phyloP scores from a whole-genome alignment of 73 alveolate species.

The Uronychia setigera region DNA sequence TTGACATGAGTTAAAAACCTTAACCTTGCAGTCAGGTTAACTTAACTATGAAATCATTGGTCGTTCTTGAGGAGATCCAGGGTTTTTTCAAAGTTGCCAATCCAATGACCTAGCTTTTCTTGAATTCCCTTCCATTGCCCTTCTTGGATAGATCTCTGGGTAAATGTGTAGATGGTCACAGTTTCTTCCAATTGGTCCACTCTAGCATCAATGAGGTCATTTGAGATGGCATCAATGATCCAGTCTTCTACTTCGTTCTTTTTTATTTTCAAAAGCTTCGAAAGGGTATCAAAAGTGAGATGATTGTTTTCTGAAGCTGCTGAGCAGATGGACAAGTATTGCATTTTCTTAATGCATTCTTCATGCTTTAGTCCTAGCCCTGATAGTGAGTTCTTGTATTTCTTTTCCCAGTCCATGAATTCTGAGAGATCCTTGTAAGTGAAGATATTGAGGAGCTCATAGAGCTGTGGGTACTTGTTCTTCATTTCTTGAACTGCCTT shows the following conservation, averaged over 20 bases:
- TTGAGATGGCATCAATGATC: slow-evolving; percentile 53
- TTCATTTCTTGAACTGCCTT: slow-evolving; percentile 38
- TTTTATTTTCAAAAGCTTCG: slow-evolving; percentile 12
- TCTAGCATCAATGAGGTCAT: slow-evolving; percentile 51
- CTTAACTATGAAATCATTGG: no score
- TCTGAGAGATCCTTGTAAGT: slow-evolving; percentile 29
- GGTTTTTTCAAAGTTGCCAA: slow-evolving; percentile 16
- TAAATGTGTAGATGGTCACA: slow-evolving; percentile 23
- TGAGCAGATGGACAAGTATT: slow-evolving; percentile 47
- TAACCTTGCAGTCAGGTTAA: no score
- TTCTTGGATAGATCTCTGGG: slow-evolving; percentile 13
- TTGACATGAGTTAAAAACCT: no score
- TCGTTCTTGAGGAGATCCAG: no score
- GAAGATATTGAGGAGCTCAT: slow-evolving; percentile 42
- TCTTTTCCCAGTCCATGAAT: slow-evolving; percentile 14
- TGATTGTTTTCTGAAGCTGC: slow-evolving; percentile 16
- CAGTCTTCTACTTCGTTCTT: slow-evolving; percentile 53
- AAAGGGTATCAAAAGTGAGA: slow-evolving; percentile 19
- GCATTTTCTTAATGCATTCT: slow-evolving; percentile 26
- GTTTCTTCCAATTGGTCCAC: slow-evolving; percentile 40
- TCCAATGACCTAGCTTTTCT: slow-evolving; percentile 39
- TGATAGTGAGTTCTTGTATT: neutral
- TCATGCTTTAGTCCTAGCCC: slow-evolving; percentile 4
- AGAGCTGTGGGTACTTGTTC: slow-evolving; percentile 14
- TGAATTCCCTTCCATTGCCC: slow-evolving; percentile 46